These are phyloP conservation scores for Sporothrix curviconia DNA, from an alignment of 2,329 filamentous ascomycete genomes.

Conservation along the genomic window DNA sequence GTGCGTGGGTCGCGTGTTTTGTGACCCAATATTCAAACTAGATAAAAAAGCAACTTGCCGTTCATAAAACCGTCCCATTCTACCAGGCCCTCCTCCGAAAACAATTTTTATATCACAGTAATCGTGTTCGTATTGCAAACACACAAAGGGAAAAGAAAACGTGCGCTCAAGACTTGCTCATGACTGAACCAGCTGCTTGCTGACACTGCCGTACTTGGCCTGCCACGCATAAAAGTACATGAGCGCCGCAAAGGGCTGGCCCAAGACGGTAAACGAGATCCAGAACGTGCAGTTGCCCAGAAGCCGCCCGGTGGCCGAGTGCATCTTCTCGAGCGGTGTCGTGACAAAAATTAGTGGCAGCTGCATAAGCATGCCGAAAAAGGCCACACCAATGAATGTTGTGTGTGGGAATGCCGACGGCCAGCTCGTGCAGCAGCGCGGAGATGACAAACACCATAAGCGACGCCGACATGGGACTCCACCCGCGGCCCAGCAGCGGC, in stretches of 20 bases:
- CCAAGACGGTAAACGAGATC: slow-evolving; percentile 91
- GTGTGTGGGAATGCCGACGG: slow-evolving; percentile 91
- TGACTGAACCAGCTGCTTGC: slow-evolving; percentile 28
- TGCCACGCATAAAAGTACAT: slow-evolving; percentile 99
- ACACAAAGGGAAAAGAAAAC: not conserved
- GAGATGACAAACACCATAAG: slow-evolving; percentile 82
- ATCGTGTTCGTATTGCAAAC: too few relatives aligned
- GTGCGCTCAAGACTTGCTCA: not conserved
- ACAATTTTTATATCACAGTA: too few relatives aligned
- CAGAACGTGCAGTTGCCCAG: slow-evolving; percentile 93
- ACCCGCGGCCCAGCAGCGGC: slow-evolving; percentile 78
- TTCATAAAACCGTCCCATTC: too few relatives aligned
- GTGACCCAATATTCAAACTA: too few relatives aligned
- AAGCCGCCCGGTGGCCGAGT: slow-evolving; percentile 66
- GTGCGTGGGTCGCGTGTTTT: too few relatives aligned
- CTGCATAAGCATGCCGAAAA: slow-evolving; percentile 88
- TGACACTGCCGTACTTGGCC: slow-evolving; percentile 87
- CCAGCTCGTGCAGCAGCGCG: slow-evolving; percentile 81
- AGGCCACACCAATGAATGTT: slow-evolving; percentile 89
- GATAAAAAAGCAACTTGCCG: too few relatives aligned
- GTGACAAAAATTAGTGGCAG: slow-evolving; percentile 82
- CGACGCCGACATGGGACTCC: slow-evolving; percentile 64
- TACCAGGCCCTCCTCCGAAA: not conserved
- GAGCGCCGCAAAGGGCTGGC: slow-evolving; percentile 85
- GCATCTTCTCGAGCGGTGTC: slow-evolving; percentile 69